Percentiles rank a stretch among this genome's conserved stretches.
Conservation (phyloP, 345 rosid species). For the Carallia brachiata region DNA sequence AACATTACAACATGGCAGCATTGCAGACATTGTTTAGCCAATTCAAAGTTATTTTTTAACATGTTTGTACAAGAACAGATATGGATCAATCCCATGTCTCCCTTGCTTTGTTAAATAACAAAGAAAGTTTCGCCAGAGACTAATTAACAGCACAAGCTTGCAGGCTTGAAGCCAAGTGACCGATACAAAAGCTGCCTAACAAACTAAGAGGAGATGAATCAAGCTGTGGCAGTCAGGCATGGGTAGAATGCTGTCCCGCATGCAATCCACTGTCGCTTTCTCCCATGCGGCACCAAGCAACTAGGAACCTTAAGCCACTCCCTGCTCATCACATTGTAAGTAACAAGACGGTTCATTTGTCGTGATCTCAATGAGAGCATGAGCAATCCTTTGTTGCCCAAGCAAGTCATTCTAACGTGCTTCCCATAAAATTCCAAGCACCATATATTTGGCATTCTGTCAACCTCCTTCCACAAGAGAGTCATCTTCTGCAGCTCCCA, state of each 20-base stretch:
- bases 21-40: conserved; percentile 4
- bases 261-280: conserved; percentile 87
- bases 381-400: conserved; percentile 96
- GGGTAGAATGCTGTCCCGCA: conserved; percentile 92
- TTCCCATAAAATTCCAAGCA: conserved; percentile 99
- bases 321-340: conserved; percentile 62
- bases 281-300: conserved; percentile 66
- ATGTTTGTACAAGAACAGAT: conserved; percentile 13
- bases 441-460: conserved; percentile 99
- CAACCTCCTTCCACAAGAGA: conserved; percentile 99
- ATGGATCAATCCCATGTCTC: background rate
- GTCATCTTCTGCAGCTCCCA: conserved; percentile 99
- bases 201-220: conserved; percentile 21
- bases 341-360: conserved; percentile 85
- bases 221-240: conserved; percentile 63
- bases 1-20: background rate
- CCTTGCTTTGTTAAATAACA: conserved; percentile 5
- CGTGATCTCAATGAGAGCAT: conserved; percentile 85
- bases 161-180: conserved; percentile 20
- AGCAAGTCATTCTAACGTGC: conserved; percentile 98
- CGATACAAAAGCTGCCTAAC: conserved; percentile 9
- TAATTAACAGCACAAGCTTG: conserved; percentile 16
- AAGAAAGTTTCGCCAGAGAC: conserved; percentile 1
- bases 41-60: conserved; percentile 11
- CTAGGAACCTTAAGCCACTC: conserved; percentile 92